Conservation (phyloP, 2,329 filamentous ascomycete genomes). For the Ophiocordyceps australis region DNA sequence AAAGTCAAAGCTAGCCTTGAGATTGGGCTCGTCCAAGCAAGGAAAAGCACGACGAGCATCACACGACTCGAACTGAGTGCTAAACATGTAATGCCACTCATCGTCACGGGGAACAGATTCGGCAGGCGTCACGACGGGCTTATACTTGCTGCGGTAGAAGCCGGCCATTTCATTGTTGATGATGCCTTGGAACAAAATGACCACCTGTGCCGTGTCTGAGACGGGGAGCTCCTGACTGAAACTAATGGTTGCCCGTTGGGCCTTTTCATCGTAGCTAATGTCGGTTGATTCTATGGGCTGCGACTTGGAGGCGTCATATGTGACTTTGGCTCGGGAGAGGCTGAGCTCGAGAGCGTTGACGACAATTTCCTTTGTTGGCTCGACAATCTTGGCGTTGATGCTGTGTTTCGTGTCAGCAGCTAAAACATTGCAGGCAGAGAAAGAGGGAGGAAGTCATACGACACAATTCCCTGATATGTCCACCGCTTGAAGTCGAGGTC, state of each 20-base stretch:
- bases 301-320: conserved; percentile 36
- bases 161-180: conserved; percentile 87
- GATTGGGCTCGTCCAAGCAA: conserved; percentile 93
- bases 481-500: conserved; percentile 59
- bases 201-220: conserved; percentile 45
- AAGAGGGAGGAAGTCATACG: conserved; percentile 15
- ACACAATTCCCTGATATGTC: conserved; percentile 70
- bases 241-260: conserved; percentile 63
- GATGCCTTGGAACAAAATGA: conserved; percentile 59
- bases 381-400: conserved; percentile 57
- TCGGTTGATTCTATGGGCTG: conserved; percentile 41
- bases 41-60: conserved; percentile 91
- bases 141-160: conserved; percentile 91
- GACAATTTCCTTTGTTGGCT: conserved; percentile 56
- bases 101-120: conserved; percentile 61
- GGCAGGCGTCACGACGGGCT: conserved; percentile 53
- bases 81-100: conserved; percentile 59
- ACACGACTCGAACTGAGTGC: conserved; percentile 94
- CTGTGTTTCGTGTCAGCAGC: conserved; percentile 15
- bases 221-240: conserved; percentile 56
- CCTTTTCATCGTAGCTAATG: conserved; percentile 66
- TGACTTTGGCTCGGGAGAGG: conserved; percentile 46
- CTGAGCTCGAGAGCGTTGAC: conserved; percentile 78
- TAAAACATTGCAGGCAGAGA: background rate
- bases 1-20: conserved; percentile 93